Evolutionary conservation across 805 yeast species (phyloP), one percentile per base, ranked within the genome.

Genomic region (Clavispora asparagi): DNA sequence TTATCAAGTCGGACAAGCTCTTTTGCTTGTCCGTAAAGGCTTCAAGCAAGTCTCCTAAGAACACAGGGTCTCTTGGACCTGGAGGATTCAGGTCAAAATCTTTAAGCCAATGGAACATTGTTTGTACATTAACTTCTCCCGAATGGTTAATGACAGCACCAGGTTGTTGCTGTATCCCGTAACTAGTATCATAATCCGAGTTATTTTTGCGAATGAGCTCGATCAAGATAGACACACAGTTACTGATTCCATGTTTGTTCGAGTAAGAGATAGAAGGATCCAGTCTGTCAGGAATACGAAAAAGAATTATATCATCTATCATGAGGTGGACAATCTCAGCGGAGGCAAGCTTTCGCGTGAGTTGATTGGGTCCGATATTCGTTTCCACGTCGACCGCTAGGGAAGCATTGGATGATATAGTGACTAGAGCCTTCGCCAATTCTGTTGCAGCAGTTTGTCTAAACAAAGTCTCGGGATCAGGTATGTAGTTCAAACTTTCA

Each of bases 361-460:
- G 73, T 61, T 89, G 97, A 61, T 94, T 94, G 1, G 99, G 98
- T 1, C 99, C 99, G 45, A 94, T 87, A 9, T 95, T 87, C 2
- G 96, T 86, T 52, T 87, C 91, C 48, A 89, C 89, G 39, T 89
- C 86, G 48, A 87, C 88, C 7, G 87, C 90, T 40, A 72, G 56
- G 4, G 76, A 73, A 3, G 74, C 66, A 59, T 92, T 94, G 7
- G 97, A 96, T 38, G 97, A 88, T 29, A 94, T 87, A 2, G 97
- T 85, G 31, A 94, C 86, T 58, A 94, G 82, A 0, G 98, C 97
- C 62, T 94, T 94, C 44, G 94, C 71, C 60, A 94, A 94, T 61
- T 94, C 99, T 19, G 96, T 95, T 0, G 96, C 95, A 0, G 98
- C 95, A 14, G 94, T 83, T 63, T 94, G 98, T 41, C 82, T 82